phyloP scores from a whole-genome alignment of 2,329 filamentous ascomycete species.

The Colletotrichum cereale region DNA sequence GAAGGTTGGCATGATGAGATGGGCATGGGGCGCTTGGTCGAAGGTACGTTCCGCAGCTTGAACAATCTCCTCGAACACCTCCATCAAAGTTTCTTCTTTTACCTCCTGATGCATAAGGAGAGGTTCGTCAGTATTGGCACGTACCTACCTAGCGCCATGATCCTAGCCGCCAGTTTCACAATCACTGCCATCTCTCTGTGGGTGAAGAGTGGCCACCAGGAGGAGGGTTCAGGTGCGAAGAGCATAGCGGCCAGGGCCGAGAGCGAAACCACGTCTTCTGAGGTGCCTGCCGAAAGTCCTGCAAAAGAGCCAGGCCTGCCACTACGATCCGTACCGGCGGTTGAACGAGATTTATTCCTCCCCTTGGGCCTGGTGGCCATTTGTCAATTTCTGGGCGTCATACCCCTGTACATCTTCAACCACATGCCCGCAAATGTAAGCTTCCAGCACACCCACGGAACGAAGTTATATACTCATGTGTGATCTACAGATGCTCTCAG shows the following conservation, averaged over 20 bases:
- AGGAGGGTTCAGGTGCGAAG: constrained; percentile 17
- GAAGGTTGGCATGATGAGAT: constrained; percentile 98
- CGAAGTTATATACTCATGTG: not conserved
- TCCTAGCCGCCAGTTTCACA: constrained; percentile 93
- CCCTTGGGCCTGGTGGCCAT: constrained; percentile 80
- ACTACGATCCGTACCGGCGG: constrained; percentile 43
- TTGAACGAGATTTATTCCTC: constrained; percentile 76
- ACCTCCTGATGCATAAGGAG: constrained; percentile 90
- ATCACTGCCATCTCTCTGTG: constrained; percentile 96
- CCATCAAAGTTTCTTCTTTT: constrained; percentile 99
- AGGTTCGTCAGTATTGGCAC: constrained; percentile 98
- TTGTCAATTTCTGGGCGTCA: constrained; percentile 80
- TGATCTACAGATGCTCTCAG: constrained; percentile 29
- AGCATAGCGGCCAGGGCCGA: constrained; percentile 14
- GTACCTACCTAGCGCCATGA: constrained; percentile 97
- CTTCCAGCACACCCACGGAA: not conserved
- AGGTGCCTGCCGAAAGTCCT: constrained; percentile 18
- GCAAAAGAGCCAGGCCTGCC: not conserved
- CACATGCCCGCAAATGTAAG: constrained; percentile 75
- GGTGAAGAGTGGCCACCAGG: constrained; percentile 81
- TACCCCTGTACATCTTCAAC: constrained; percentile 92
- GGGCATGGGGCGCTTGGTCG: constrained; percentile 89
- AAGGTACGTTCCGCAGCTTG: constrained; percentile 91
- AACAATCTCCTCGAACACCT: constrained; percentile 98
- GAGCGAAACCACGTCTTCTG: not conserved